These are phyloP conservation scores for Jamesozyma jinghongensis DNA, from an alignment of 805 yeast genomes.

Conservation along the genomic window DNA sequence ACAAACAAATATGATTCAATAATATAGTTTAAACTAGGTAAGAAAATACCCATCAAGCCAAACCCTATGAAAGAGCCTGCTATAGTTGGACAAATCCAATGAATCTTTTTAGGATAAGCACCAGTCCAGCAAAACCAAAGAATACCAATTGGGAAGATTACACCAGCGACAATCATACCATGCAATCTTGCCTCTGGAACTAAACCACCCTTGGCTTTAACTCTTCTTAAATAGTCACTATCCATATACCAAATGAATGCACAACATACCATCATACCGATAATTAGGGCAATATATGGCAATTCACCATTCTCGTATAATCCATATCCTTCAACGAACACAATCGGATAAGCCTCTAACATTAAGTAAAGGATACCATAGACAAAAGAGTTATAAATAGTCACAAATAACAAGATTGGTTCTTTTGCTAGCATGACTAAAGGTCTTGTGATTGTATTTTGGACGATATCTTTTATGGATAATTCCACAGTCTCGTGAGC, in stretches of 20 bases:
- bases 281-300: constrained; percentile 68
- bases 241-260: constrained; percentile 44
- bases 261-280: constrained; percentile 61
- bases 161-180: constrained; percentile 63
- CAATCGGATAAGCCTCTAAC: constrained; percentile 66
- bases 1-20: constrained; percentile 59
- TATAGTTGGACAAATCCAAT: constrained; percentile 71
- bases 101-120: constrained; percentile 55
- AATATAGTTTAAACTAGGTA: constrained; percentile 61
- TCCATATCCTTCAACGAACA: constrained; percentile 54
- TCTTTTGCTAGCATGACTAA: constrained; percentile 56
- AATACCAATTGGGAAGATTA: constrained; percentile 67
- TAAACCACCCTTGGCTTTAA: constrained; percentile 44
- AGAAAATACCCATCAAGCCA: constrained; percentile 59
- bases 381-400: constrained; percentile 68
- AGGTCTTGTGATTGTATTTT: constrained; percentile 61
- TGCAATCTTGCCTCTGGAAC: constrained; percentile 75
- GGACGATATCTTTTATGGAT: constrained; percentile 48
- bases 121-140: constrained; percentile 90
- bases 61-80: constrained; percentile 58
- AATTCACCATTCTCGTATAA: constrained; percentile 46
- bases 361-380: constrained; percentile 72
- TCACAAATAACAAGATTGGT: constrained; percentile 60
- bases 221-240: constrained; percentile 38
- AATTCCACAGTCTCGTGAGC: constrained; percentile 60